phyloP scores from a whole-genome alignment of 2,329 filamentous ascomycete genomes.

The Balansia obtecta region DNA sequence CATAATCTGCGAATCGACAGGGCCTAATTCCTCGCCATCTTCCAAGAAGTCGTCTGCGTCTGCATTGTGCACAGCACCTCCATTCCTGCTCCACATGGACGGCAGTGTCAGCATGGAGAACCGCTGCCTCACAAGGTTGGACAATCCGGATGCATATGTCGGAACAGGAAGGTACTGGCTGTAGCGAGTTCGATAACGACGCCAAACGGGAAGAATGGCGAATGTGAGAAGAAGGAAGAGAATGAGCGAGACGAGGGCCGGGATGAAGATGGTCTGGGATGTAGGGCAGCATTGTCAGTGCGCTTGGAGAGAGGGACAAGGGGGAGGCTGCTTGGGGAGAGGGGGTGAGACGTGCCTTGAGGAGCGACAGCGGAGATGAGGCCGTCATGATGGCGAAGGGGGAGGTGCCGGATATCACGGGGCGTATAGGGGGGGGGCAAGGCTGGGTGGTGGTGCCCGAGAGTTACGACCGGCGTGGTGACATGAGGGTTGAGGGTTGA shows the following conservation, averaged over 20 bases:
- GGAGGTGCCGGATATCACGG: neutral
- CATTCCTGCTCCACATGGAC: conserved; percentile 35
- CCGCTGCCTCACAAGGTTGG: conserved; percentile 31
- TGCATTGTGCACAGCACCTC: conserved; percentile 30
- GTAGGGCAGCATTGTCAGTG: conserved; percentile 5
- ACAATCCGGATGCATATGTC: conserved; percentile 40
- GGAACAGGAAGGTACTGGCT: conserved; percentile 61
- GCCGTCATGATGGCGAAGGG: conserved; percentile 1
- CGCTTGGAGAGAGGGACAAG: conserved; percentile 2
- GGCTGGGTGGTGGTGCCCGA: neutral
- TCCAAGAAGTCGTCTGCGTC: conserved; percentile 21
- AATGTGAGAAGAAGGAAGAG: conserved; percentile 56
- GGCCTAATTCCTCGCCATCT: conserved; percentile 57
- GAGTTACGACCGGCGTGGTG: neutral
- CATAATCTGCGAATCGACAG: conserved; percentile 39
- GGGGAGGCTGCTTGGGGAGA: neutral
- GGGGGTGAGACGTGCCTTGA: conserved; percentile 19
- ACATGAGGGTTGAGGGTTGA: neutral
- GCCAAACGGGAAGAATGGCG: conserved; percentile 55
- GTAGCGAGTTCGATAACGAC: conserved; percentile 57
- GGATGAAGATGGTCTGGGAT: conserved; percentile 54
- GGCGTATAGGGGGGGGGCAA: neutral
- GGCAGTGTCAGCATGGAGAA: conserved; percentile 22
- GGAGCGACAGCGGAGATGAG: conserved; percentile 14
- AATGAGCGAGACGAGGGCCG: conserved; percentile 56